Evolutionary conservation across 768 basidiomycete genomes (phyloP), one percentile per base, ranked within the genome.

Genomic region (Rickenella mellea): DNA sequence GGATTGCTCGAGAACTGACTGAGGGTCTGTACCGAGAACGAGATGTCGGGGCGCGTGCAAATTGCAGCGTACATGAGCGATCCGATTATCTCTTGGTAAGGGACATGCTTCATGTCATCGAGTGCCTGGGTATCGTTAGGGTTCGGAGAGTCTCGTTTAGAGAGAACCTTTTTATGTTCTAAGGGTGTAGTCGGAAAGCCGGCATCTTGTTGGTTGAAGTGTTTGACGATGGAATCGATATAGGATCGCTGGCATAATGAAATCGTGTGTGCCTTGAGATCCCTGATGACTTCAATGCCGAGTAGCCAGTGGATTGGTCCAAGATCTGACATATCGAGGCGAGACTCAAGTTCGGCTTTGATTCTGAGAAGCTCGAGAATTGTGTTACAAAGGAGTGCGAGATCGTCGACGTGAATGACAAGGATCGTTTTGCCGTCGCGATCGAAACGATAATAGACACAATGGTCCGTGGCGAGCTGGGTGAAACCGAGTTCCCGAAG

Each of bases 391-490:
- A 61, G 42, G 7, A 61, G 49, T 0, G 60, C 47, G 39, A 61
- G 54, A 49, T 69, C 62, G 43, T 70, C 61, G 1, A 69, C 58
- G 12, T 55, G 55, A 28, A 64, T 48, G 24, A 54, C 48, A 6
- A 59, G 43, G 29, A 63, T 55, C n/a, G 58, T 2, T 24, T 8
- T 7, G 20, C 9, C 22, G 25, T 26, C 36, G 7, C 42, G 49
- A 9, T 50, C 25, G 7, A 37, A 24, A 21, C 55, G 51, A n/a
- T 58, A 39, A 41, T 43, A 62, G 25, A 61, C 44, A 25, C 50
- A 49, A 12, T 48, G 36, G 40, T 63, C 60, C 27, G 54, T 51
- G 3, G 44, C 39, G 5, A 55, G 39, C 6, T 17, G 5, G 15
- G 32, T 17, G 32, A 35, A 35, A 17, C 15, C 58, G 7, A 61